Percentiles rank a stretch among this genome's conserved stretches.
Conservation (phyloP, 352 stramenopile genomes). For the Phytophthora capsici region DNA sequence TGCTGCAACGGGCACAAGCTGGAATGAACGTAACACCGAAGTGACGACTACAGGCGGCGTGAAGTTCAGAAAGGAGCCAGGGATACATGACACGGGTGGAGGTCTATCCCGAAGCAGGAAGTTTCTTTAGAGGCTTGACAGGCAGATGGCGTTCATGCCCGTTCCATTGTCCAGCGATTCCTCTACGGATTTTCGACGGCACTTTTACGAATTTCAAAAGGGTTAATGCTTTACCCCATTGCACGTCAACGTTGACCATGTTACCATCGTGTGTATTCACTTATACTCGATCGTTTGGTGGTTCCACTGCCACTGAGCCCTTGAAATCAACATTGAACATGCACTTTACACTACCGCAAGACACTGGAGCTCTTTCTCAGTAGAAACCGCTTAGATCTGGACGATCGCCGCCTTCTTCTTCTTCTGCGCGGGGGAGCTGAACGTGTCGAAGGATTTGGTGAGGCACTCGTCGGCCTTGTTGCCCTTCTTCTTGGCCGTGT, state of each 20-base stretch:
- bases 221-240: neutral
- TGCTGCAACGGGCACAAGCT: constrained; percentile 16
- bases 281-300: constrained; percentile 29
- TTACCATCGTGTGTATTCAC: constrained; percentile 35
- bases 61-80: constrained; percentile 19
- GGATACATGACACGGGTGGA: neutral
- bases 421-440: constrained; percentile 35
- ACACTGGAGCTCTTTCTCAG: constrained; percentile 6
- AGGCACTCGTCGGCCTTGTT: constrained; percentile 14
- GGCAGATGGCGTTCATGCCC: constrained; percentile 1
- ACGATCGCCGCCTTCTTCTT: constrained; percentile 39
- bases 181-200: constrained; percentile 15
- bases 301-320: constrained; percentile 39
- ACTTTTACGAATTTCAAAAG: neutral
- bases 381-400: constrained; percentile 38
- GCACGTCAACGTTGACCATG: constrained; percentile 10
- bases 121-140: neutral
- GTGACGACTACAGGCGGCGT: constrained; percentile 12
- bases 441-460: constrained; percentile 35
- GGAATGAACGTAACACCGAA: constrained; percentile 13
- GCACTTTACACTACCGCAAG: constrained; percentile 23
- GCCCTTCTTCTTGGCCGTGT: constrained; percentile 29
- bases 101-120: constrained; percentile 2
- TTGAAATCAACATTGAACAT: constrained; percentile 35
- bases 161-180: constrained; percentile 5